Percentiles rank a stretch among this genome's conserved stretches.
These are phyloP conservation scores for Populus hybrid DNA, from an alignment of 441 rosid genomes.

Conservation along the genomic window DNA sequence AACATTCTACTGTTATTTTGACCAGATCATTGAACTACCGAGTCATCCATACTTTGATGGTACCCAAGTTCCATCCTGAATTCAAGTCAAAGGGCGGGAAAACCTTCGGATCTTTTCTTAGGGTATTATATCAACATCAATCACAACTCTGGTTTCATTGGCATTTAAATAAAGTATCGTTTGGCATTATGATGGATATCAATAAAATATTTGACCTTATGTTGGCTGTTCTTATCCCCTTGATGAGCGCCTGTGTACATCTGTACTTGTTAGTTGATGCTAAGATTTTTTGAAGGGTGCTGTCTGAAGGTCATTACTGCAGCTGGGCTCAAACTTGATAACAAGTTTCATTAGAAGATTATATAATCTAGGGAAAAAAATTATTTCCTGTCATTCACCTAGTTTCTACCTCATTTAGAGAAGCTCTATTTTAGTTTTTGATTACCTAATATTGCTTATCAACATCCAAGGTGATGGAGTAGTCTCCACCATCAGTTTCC, in stretches of 20 bases:
- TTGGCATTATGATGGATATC: neutral
- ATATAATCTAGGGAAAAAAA: neutral
- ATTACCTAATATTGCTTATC: neutral
- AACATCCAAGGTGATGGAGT: neutral
- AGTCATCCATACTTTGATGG: slow-evolving; percentile 83
- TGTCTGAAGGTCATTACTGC: neutral
- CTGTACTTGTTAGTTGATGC: neutral
- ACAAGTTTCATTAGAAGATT: neutral
- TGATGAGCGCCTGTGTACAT: neutral
- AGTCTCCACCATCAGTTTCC: neutral
- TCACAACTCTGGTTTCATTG: neutral
- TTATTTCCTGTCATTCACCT: neutral
- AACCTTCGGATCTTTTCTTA: slow-evolving; percentile 78
- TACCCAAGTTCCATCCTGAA: slow-evolving; percentile 91
- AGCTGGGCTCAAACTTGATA: neutral
- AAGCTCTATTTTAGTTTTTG: neutral
- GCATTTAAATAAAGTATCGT: neutral
- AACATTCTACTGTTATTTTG: slow-evolving; percentile 18
- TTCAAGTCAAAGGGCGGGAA: slow-evolving; percentile 92
- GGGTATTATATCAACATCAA: slow-evolving; percentile 37
- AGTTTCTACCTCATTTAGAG: too few relatives aligned
- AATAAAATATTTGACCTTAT: slow-evolving; percentile 4
- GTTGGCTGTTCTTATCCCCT: neutral
- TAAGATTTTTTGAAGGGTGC: neutral
- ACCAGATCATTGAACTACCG: slow-evolving; percentile 66